Evolutionary conservation across 352 stramenopile genomes (phyloP).

Genomic region (Phytophthora boehmeriae): DNA sequence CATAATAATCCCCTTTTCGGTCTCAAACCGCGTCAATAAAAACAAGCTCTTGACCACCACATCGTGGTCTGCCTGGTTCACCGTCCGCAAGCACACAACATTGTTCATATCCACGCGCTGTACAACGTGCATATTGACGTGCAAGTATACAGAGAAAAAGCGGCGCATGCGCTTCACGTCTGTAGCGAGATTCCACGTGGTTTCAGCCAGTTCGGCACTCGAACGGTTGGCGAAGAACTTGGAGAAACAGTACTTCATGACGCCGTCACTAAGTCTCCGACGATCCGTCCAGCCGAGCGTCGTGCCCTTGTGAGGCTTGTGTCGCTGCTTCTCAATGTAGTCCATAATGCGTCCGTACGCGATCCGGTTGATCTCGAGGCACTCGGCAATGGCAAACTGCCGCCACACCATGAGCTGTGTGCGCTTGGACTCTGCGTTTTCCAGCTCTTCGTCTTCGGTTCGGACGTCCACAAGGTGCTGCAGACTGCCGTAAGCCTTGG

Average conservation of each 20-base stretch:
- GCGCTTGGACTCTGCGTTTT: conserved; percentile 18
- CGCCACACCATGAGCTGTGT: conserved; percentile 43
- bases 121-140: conserved; percentile 42
- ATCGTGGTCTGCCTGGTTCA: conserved; percentile 48
- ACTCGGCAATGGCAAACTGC: conserved; percentile 49
- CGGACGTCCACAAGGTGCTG: conserved; percentile 52
- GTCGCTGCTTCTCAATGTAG: conserved; percentile 42
- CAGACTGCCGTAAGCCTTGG: conserved; percentile 52
- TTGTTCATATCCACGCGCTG: conserved; percentile 54
- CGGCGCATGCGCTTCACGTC: conserved; percentile 27
- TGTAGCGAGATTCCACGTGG: conserved; percentile 40
- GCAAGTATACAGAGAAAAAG: conserved; percentile 53
- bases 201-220: conserved; percentile 27
- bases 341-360: conserved; percentile 41
- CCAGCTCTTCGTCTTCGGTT: conserved; percentile 27
- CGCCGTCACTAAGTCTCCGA: conserved; percentile 26
- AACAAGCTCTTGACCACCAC: conserved; percentile 48
- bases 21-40: conserved; percentile 55
- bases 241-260: conserved; percentile 47
- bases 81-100: conserved; percentile 42
- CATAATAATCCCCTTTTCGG: conserved; percentile 47
- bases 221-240: conserved; percentile 44
- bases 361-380: conserved; percentile 44
- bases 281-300: conserved; percentile 54
- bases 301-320: conserved; percentile 35